Evolutionary conservation across 2,329 filamentous ascomycete species (phyloP).

Genomic region (Leptodontidium sp.): DNA sequence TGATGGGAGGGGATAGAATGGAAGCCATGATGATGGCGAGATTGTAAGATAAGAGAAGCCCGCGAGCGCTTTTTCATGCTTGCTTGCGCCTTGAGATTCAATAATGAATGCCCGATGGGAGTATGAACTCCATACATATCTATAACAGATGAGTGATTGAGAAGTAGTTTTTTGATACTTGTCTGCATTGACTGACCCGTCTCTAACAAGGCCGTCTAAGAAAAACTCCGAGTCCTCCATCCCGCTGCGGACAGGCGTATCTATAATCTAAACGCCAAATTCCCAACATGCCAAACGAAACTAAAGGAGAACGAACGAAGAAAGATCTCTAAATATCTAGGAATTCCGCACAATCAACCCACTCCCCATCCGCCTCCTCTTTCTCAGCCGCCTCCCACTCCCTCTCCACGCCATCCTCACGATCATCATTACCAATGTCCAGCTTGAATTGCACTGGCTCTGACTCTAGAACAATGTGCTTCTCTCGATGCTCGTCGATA

Average conservation of each 20-base stretch:
- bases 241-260: too few relatives aligned
- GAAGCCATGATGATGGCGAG: too few relatives aligned
- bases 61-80: background rate
- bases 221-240: too few relatives aligned
- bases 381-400: background rate
- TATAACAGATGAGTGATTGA: background rate
- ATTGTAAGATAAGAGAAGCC: conserved; percentile 19
- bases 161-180: background rate
- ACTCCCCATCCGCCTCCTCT: background rate
- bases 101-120: conserved; percentile 16
- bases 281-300: background rate
- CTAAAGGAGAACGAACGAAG: background rate
- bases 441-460: too few relatives aligned
- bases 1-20: too few relatives aligned
- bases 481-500: too few relatives aligned
- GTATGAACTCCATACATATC: background rate
- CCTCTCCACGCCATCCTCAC: too few relatives aligned
- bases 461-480: too few relatives aligned
- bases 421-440: too few relatives aligned
- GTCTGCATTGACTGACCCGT: background rate
- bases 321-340: background rate
- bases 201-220: too few relatives aligned
- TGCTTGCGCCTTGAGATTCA: background rate
- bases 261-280: background rate
- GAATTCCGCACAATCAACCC: background rate